These are phyloP conservation scores for Botrytis deweyae DNA, from an alignment of 2,329 filamentous ascomycete genomes.

Conservation along the genomic window DNA sequence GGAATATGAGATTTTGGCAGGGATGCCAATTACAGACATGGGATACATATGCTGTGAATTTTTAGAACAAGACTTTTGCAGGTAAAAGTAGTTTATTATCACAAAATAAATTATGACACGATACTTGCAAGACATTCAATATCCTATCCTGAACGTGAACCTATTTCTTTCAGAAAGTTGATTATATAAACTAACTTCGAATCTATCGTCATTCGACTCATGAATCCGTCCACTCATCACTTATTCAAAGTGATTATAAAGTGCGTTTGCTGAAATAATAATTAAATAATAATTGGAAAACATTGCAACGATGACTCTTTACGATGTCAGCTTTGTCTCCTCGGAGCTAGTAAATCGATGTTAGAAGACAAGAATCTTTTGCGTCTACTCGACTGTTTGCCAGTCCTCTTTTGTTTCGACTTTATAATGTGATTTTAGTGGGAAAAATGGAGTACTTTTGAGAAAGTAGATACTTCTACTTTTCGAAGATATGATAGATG, in stretches of 20 bases:
- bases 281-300: neutral
- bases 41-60: neutral
- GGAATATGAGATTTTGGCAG: neutral
- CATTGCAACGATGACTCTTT: neutral
- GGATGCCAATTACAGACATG: neutral
- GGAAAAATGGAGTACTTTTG: no score
- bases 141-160: fast-evolving
- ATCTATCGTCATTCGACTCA: fast-evolving
- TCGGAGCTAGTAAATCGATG: no score
- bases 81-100: neutral
- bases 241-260: neutral
- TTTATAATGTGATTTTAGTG: no score
- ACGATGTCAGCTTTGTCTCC: neutral
- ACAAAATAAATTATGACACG: neutral
- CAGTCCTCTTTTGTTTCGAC: no score
- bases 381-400: fast-evolving
- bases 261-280: neutral
- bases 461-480: no score
- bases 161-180: neutral
- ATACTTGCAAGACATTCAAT: neutral
- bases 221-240: neutral
- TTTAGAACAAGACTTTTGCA: neutral
- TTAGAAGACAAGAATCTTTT: no score
- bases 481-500: no score
- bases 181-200: neutral